Conservation (phyloP, 768 basidiomycete species). For the Hypholoma fasciculare region DNA sequence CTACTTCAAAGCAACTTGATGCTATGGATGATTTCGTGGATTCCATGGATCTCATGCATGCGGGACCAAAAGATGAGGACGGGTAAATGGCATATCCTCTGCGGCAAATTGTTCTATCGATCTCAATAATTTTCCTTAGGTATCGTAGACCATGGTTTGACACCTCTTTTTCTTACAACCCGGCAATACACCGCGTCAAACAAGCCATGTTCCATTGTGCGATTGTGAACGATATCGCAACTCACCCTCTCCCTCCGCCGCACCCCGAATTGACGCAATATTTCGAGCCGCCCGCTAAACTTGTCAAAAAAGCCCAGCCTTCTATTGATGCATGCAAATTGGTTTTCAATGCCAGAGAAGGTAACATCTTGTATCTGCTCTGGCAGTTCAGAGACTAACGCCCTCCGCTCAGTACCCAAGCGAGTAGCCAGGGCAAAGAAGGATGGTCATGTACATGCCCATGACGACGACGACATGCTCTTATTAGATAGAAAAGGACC, state of each 20-base stretch:
- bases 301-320: constrained; percentile 58
- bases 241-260: constrained; percentile 79
- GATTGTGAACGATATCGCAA: constrained; percentile 69
- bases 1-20: constrained; percentile 71
- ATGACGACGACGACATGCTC: constrained; percentile 63
- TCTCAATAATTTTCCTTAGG: constrained; percentile 32
- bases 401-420: constrained; percentile 54
- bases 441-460: constrained; percentile 61
- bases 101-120: neutral
- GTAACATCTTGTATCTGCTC: constrained; percentile 30
- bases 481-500: constrained; percentile 49
- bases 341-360: constrained; percentile 77
- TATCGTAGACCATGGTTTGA: constrained; percentile 75
- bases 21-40: constrained; percentile 91
- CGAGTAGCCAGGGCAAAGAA: constrained; percentile 54
- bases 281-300: constrained; percentile 72
- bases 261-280: constrained; percentile 86
- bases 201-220: constrained; percentile 93
- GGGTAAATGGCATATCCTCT: constrained; percentile 42
- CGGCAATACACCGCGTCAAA: constrained; percentile 86
- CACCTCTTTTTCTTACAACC: constrained; percentile 77
- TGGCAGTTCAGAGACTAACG: neutral
- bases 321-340: constrained; percentile 62
- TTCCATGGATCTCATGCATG: constrained; percentile 82
- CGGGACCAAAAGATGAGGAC: constrained; percentile 73